Evolutionary conservation across 176 grass and related monocot genomes (phyloP).

Genomic region (Aegilops bicornis): DNA sequence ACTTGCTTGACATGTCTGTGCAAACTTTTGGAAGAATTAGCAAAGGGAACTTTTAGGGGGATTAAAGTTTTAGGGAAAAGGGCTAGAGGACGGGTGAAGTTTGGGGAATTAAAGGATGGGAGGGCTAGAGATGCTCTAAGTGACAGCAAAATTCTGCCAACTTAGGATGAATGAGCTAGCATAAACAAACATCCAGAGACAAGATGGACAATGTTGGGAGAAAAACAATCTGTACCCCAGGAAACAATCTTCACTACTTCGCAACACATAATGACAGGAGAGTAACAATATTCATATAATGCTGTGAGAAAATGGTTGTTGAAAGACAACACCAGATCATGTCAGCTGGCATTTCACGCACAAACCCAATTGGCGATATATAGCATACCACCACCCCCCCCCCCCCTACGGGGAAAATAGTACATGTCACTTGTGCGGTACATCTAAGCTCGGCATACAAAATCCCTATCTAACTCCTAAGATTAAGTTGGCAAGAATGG

Average conservation of each 20-base stretch:
- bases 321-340: background rate
- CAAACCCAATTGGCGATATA: background rate
- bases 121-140: no score
- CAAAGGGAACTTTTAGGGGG: no score
- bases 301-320: background rate
- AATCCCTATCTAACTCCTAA: conserved; percentile 42
- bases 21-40: no score
- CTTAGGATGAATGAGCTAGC: conserved; percentile 11
- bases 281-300: background rate
- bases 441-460: conserved; percentile 23
- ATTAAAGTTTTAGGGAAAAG: no score
- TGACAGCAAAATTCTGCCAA: background rate
- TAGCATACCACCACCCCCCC: background rate
- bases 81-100: no score
- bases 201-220: background rate
- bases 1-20: no score
- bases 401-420: background rate
- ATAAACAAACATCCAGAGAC: background rate
- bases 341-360: background rate
- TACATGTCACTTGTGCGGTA: background rate
- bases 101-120: no score
- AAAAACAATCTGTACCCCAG: background rate
- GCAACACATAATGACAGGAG: conserved; percentile 2
- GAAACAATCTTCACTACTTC: background rate
- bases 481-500: conserved; percentile 26